Conservation (phyloP, 805 yeast species). For the Debaryomyces castellii region DNA sequence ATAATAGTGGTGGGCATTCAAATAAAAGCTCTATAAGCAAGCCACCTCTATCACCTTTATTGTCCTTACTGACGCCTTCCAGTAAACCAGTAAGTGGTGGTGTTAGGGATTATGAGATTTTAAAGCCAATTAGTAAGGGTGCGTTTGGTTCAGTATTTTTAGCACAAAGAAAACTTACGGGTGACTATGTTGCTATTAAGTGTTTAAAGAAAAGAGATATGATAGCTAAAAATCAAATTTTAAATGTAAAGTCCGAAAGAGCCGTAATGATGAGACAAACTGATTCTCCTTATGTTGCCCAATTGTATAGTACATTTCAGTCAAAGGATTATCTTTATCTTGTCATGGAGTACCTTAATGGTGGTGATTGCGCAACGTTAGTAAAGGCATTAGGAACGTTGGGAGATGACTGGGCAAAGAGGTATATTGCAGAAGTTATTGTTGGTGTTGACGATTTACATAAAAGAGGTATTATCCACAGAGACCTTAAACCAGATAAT, state of each 20-base stretch:
- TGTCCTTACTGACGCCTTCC: conserved; percentile 62
- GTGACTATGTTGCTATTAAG: conserved; percentile 94
- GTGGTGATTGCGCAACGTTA: conserved; percentile 92
- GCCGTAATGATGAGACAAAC: conserved; percentile 98
- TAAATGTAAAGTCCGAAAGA: conserved; percentile 90
- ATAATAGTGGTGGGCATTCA: conserved; percentile 3
- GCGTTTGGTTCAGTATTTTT: conserved; percentile 96
- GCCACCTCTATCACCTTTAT: conserved; percentile 77
- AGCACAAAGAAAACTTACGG: conserved; percentile 79
- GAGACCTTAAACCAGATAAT: conserved; percentile 95
- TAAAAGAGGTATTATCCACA: conserved; percentile 83
- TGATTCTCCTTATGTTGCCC: conserved; percentile 90
- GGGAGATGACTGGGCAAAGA: conserved; percentile 82
- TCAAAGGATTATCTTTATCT: conserved; percentile 80
- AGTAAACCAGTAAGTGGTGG: conserved; percentile 52
- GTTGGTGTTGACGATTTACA: conserved; percentile 91
- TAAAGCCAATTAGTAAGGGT: conserved; percentile 93
- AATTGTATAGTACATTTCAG: conserved; percentile 84
- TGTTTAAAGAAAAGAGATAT: conserved; percentile 89
- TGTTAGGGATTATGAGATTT: conserved; percentile 82
- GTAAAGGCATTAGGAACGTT: conserved; percentile 78
- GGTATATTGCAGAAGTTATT: conserved; percentile 86
- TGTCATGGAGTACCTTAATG: conserved; percentile 95
- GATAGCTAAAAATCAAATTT: conserved; percentile 95
- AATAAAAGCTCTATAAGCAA: conserved; percentile 23